Conservation (phyloP, 1,139 yeast species). For the Scheffersomyces stambukii region DNA sequence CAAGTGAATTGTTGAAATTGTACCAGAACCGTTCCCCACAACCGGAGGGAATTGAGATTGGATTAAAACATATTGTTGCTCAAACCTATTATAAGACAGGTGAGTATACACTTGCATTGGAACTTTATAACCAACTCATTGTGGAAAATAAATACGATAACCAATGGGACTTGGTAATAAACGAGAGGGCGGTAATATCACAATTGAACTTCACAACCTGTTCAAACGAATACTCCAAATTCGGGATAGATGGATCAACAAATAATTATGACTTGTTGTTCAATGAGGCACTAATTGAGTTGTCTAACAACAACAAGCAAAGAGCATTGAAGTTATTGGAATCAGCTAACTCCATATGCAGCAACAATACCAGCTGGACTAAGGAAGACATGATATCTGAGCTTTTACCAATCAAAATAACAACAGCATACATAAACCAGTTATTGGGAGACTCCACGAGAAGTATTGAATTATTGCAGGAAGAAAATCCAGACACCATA, state of each 20-base stretch:
- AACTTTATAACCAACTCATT: constrained; percentile 50
- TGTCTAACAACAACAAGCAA: constrained; percentile 41
- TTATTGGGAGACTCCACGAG: constrained; percentile 38
- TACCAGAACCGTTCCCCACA: constrained; percentile 22
- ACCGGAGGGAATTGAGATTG: constrained; percentile 25
- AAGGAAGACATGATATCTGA: constrained; percentile 44
- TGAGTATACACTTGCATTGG: constrained; percentile 47
- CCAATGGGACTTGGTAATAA: constrained; percentile 58
- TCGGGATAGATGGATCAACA: constrained; percentile 2
- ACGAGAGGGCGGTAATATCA: constrained; percentile 66
- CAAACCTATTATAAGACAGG: constrained; percentile 77
- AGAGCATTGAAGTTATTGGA: constrained; percentile 46
- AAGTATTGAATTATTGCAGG: constrained; percentile 36
- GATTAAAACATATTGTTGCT: constrained; percentile 72
- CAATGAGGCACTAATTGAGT: constrained; percentile 60
- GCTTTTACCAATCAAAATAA: constrained; percentile 61
- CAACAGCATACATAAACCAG: constrained; percentile 64
- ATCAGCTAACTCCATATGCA: constrained; percentile 45
- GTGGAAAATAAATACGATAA: constrained; percentile 35
- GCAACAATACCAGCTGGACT: constrained; percentile 33
- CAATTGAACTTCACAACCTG: constrained; percentile 32
- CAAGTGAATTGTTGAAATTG: constrained; percentile 37
- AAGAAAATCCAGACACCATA: constrained; percentile 16
- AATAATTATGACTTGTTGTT: constrained; percentile 44
- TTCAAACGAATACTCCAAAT: no score